These are phyloP conservation scores for Glonium stellatum DNA, from an alignment of 495 filamentous ascomycete species.

Conservation along the genomic window DNA sequence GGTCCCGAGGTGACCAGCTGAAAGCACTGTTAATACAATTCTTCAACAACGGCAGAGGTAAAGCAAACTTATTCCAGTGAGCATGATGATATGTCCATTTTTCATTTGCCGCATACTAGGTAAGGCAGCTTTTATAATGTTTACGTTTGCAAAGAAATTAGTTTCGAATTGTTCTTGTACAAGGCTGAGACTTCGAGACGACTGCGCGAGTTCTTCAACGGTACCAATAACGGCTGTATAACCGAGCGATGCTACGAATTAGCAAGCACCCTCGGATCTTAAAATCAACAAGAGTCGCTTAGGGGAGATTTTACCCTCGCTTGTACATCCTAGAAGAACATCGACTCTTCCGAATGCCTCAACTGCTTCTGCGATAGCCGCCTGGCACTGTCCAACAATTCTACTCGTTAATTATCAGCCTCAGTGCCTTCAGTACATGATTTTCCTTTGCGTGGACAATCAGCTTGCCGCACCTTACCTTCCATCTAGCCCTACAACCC, in stretches of 20 bases:
- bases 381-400: slow-evolving; percentile 53
- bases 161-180: slow-evolving; percentile 88
- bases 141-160: slow-evolving; percentile 90
- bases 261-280: not conserved
- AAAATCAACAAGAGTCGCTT: too few species aligned
- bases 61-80: slow-evolving; percentile 70
- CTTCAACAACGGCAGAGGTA: too few species aligned
- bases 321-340: slow-evolving; percentile 80
- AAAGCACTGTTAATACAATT: not conserved
- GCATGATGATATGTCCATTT: slow-evolving; percentile 80
- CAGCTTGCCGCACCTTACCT: slow-evolving; percentile 14
- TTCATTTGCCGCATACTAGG: slow-evolving; percentile 71
- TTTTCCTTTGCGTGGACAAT: not conserved
- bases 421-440: not conserved
- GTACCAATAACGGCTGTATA: slow-evolving; percentile 77
- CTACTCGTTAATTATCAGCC: slow-evolving; percentile 13
- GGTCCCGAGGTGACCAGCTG: slow-evolving; percentile 82
- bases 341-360: slow-evolving; percentile 80
- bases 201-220: slow-evolving; percentile 79
- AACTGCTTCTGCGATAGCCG: slow-evolving; percentile 78
- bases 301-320: slow-evolving; percentile 54
- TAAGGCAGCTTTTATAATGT: slow-evolving; percentile 85
- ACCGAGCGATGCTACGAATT: not conserved
- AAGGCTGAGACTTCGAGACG: slow-evolving; percentile 63
- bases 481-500: slow-evolving; percentile 37